Evolutionary conservation across 768 basidiomycete species (phyloP).

Genomic region (Kwoniella newhampshirensis): DNA sequence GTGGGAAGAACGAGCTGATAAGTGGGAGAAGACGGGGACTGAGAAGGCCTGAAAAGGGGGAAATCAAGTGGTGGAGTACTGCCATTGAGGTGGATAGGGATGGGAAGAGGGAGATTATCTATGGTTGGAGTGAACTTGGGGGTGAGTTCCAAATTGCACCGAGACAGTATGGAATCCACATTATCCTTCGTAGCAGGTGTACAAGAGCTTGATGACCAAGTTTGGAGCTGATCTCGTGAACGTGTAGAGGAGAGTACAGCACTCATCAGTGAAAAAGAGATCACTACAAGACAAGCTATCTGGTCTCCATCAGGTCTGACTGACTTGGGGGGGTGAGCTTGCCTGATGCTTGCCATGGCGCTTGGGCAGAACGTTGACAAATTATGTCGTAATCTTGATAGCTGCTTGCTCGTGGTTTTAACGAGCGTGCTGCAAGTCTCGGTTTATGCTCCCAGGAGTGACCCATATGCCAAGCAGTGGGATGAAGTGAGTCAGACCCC

Average conservation of each 20-base stretch:
- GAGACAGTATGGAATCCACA: neutral
- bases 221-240: neutral
- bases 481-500: slow-evolving; percentile 28
- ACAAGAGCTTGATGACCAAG: neutral
- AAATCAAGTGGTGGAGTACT: slow-evolving; percentile 33
- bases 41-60: slow-evolving; percentile 27
- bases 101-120: slow-evolving; percentile 24
- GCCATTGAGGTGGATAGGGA: slow-evolving; percentile 32
- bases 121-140: slow-evolving; percentile 31
- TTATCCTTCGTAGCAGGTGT: neutral
- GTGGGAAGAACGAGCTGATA: neutral
- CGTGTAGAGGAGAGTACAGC: slow-evolving; percentile 28
- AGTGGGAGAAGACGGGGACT: neutral
- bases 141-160: slow-evolving; percentile 23
- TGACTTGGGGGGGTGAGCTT: slow-evolving; percentile 40
- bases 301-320: slow-evolving; percentile 45
- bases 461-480: slow-evolving; percentile 38
- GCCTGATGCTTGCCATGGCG: neutral
- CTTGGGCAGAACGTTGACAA: neutral
- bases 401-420: slow-evolving; percentile 37
- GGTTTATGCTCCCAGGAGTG: slow-evolving; percentile 33
- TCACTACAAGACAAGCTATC: slow-evolving; percentile 18
- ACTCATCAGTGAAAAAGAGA: slow-evolving; percentile 13
- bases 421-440: slow-evolving; percentile 32
- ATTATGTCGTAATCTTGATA: neutral